These are phyloP conservation scores for Trifolium repens DNA, from an alignment of 306 rosid species.

Conservation along the genomic window DNA sequence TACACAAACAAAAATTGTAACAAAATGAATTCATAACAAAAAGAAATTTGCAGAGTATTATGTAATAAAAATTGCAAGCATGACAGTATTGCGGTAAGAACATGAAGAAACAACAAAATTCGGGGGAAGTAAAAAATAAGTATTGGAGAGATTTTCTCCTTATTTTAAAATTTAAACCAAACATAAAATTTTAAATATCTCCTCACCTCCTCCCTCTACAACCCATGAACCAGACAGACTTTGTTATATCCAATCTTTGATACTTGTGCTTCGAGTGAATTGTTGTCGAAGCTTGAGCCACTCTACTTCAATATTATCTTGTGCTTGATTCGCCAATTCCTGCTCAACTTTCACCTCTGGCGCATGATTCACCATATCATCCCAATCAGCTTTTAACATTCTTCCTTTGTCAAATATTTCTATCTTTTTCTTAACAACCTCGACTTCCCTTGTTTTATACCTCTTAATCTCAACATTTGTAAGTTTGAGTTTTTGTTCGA, in stretches of 20 bases:
- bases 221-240: background rate
- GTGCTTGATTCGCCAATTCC: constrained; percentile 13
- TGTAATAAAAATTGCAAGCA: too few species aligned
- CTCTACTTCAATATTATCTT: background rate
- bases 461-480: constrained; percentile 19
- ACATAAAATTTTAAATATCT: too few species aligned
- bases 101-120: too few species aligned
- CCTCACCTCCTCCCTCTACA: too few species aligned
- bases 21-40: too few species aligned
- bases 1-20: too few species aligned
- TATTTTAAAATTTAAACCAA: too few species aligned
- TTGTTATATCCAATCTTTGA: background rate
- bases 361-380: background rate
- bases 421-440: constrained; percentile 13
- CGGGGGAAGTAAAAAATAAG: too few species aligned
- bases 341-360: constrained; percentile 21
- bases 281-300: background rate
- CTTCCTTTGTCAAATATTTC: constrained; percentile 16
- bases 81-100: too few species aligned
- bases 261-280: background rate
- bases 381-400: background rate
- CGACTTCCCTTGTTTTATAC: background rate
- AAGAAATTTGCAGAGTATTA: too few species aligned
- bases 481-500: constrained; percentile 28
- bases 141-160: too few species aligned